Base-by-base conservation (phyloP, 345 rosid genomes). In the Streptanthus diversifolius region DNA sequence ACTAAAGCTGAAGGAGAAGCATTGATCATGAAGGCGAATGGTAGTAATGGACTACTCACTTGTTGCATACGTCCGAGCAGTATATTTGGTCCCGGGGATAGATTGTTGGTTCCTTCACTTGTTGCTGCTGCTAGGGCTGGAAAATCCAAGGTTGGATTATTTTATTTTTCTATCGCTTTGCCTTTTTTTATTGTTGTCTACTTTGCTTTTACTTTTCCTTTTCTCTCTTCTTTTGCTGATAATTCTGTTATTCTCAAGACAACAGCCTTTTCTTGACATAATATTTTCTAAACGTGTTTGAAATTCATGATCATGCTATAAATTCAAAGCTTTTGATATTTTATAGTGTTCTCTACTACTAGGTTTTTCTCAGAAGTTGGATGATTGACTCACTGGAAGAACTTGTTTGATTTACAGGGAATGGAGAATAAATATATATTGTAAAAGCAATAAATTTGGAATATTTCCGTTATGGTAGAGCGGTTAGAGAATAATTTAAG, bases 31-130 rank as follows among this genome's bases (percentile, higher is more conserved):
- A 86, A 87, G 74, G 85, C 97, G 1, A 89, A 91, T 72, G 90
- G 93, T 40, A 72, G 54, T 27, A 77, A 81, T 43, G 99, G 97
- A 67, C 90, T 95, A 36, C 81, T 95, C 49, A 95, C 99, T n/a
- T 95, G 97, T 82, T 84, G 95, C 71, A 81, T 95, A 66, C 96
- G 99, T 43, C 99, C 99, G 6, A 95, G 99, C 63, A 73, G 93
- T 67, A 89, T 95, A 68, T 95, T 95, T 68, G 97, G 99, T 54
- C 97, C 99, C 12, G 99, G 99, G 52, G 97, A 95, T 86, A 85
- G 61, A 83, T 77, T 91, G 76, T 74, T 95, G 51, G 83, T 91
- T 79, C 99, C 99, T 11, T 83, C 99, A n/a, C 83, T 95, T 69
- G 87, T 80, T 68, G 82, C 81, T 76, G 92, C 96, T 56, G 97